Evolutionary conservation across 2,329 filamentous ascomycete species (phyloP), one percentile per base, ranked within the genome.

Genomic region (Bipolaris cookei): DNA sequence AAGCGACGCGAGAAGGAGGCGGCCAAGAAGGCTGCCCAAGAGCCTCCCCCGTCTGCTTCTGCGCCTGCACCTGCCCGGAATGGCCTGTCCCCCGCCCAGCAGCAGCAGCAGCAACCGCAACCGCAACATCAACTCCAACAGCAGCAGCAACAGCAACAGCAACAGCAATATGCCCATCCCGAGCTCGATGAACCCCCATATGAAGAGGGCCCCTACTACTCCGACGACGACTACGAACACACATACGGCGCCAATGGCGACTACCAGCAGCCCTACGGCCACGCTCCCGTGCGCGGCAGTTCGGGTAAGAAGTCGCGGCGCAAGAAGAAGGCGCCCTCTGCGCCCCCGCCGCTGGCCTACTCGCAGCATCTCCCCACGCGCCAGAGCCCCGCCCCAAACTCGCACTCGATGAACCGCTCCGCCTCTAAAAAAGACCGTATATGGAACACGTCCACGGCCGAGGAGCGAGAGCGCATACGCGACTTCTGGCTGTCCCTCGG

Each of bases 381-480:
- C 73, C 75, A 60, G 65, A 76, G 74, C 54, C 77, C 79, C 37
- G 74, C 79, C 76, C 79, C 79, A 41, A 75, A 79, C 44, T 72
- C 81, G 32, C 75, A 81, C 39, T 74, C 78, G 42, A 68, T 79
- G 54, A 76, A 78, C 42, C 79, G 80, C 59, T 75, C 61, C 20
- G 81, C 72, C 66, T 35, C 61, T 3, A 85, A 86, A 49, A 89
- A 89, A 71, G 91, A 95, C 72, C 93, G 92, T 77, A 97, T 99
- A 77, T 99, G 95, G 95, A 97, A 97, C 73, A 97, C 92, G 2
- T 95, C 91, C 56, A 95, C 91, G 8, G 87, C 91, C 65, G 92
- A 98, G 77, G 95, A 99, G 79, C 90, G 95, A 34, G 92, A 97
- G 79, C 90, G 95, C 50, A 99, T 99, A 74, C 97, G 97, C 79